Percentiles rank a stretch among this genome's conserved stretches.
Evolutionary conservation across 192 early-diverging fungal species (phyloP).

Genomic region (Coemansia sp.): DNA sequence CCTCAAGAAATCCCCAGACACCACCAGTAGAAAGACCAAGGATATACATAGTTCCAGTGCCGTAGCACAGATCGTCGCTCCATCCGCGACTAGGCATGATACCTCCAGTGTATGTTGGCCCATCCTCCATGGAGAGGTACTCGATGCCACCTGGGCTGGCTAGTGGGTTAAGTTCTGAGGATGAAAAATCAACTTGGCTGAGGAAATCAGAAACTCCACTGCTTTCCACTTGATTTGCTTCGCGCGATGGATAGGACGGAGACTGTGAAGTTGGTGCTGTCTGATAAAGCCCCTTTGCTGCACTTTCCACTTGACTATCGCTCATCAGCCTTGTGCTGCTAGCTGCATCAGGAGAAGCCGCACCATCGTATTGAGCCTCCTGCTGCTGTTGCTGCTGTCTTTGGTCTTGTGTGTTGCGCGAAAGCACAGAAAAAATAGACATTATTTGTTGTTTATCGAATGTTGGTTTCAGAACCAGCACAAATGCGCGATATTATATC

Average conservation of each 20-base stretch:
- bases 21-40: constrained; percentile 73
- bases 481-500: constrained; percentile 1
- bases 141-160: constrained; percentile 44
- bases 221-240: constrained; percentile 28
- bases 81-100: constrained; percentile 75
- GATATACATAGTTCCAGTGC: constrained; percentile 78
- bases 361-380: constrained; percentile 13
- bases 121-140: constrained; percentile 53
- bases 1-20: constrained; percentile 74
- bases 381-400: constrained; percentile 36
- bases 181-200: constrained; percentile 50
- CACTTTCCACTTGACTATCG: constrained; percentile 18
- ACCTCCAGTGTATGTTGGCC: constrained; percentile 37
- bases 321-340: constrained; percentile 22
- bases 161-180: constrained; percentile 35
- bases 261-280: constrained; percentile 6
- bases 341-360: background rate
- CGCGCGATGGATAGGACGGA: constrained; percentile 15
- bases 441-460: constrained; percentile 18
- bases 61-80: constrained; percentile 83
- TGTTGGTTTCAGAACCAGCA: background rate
- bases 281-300: constrained; percentile 29
- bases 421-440: constrained; percentile 53
- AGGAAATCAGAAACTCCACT: constrained; percentile 52
- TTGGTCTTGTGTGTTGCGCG: constrained; percentile 23